Conservation (phyloP, 2,329 filamentous ascomycete species). For the Coccinonectria pachysandricola region DNA sequence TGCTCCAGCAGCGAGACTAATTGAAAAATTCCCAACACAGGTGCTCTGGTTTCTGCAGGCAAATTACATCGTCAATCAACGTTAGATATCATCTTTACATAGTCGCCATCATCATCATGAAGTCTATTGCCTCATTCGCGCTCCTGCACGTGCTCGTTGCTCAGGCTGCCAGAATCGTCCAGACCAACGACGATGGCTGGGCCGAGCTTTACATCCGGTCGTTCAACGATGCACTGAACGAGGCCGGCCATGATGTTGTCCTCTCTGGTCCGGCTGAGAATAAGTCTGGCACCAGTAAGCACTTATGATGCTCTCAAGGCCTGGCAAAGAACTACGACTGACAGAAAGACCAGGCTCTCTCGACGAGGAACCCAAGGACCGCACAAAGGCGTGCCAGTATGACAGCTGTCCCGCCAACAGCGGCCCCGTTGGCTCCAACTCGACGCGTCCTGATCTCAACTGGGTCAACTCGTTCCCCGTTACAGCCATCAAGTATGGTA, state of each 20-base stretch:
- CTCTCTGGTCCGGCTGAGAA: slow-evolving; percentile 58
- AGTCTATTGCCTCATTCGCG: slow-evolving; percentile 12
- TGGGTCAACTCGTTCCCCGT: slow-evolving; percentile 64
- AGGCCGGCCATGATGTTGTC: slow-evolving; percentile 48
- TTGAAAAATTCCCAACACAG: too few species aligned
- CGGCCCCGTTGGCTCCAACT: slow-evolving; percentile 46
- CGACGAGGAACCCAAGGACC: slow-evolving; percentile 33
- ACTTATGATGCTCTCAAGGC: too few species aligned
- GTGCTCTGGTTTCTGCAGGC: not conserved
- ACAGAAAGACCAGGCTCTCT: slow-evolving; percentile 34
- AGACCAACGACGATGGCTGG: slow-evolving; percentile 66
- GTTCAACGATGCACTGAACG: slow-evolving; percentile 44
- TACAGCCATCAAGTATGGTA: slow-evolving; percentile 53
- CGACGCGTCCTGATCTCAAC: slow-evolving; percentile 40
- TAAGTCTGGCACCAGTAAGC: slow-evolving; percentile 49
- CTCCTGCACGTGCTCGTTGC: slow-evolving; percentile 17
- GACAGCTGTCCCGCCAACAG: slow-evolving; percentile 48
- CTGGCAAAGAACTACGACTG: too few species aligned
- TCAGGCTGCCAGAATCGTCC: slow-evolving; percentile 42
- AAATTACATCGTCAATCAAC: not conserved
- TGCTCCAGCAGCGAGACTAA: too few species aligned
- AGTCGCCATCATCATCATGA: slow-evolving; percentile 12
- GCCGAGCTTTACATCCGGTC: slow-evolving; percentile 56
- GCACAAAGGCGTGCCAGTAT: slow-evolving; percentile 46
- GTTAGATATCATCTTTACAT: not conserved